phyloP scores from a whole-genome alignment of 2,329 filamentous ascomycete genomes.

The Bipolaris sorokiniana region DNA sequence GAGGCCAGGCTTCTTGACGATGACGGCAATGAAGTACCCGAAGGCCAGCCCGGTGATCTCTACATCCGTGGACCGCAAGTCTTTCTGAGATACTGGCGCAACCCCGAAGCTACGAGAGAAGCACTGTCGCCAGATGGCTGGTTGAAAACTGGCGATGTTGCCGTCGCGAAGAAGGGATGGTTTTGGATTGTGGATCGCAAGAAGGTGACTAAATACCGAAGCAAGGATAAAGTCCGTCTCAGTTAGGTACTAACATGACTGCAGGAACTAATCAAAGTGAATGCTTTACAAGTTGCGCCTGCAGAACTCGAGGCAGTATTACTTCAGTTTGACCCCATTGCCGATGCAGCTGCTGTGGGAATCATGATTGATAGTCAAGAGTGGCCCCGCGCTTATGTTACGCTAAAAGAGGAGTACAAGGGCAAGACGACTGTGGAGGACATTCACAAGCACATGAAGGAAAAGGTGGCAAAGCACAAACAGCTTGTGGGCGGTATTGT shows the following conservation, averaged over 20 bases:
- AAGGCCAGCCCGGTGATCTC: constrained; percentile 49
- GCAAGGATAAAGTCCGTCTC: not conserved
- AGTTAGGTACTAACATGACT: not conserved
- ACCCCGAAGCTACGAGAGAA: constrained; percentile 49
- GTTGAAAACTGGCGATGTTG: constrained; percentile 47
- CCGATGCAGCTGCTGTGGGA: constrained; percentile 63
- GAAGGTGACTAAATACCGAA: constrained; percentile 26
- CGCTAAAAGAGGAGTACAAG: constrained; percentile 56
- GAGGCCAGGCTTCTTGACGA: constrained; percentile 53
- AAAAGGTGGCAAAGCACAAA: constrained; percentile 60
- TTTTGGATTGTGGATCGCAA: constrained; percentile 49
- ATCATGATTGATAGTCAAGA: constrained; percentile 59
- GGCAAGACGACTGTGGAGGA: constrained; percentile 36
- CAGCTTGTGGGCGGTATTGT: constrained; percentile 59
- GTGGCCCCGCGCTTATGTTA: constrained; percentile 61
- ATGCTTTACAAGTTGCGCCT: constrained; percentile 48
- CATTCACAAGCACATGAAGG: constrained; percentile 49
- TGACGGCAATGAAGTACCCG: constrained; percentile 50
- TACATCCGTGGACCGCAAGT: constrained; percentile 51
- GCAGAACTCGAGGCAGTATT: constrained; percentile 58
- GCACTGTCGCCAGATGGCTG: constrained; percentile 48
- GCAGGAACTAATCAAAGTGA: constrained; percentile 52
- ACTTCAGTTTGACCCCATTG: constrained; percentile 58
- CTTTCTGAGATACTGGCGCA: constrained; percentile 52
- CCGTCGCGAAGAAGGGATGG: constrained; percentile 41